Base-by-base conservation (phyloP, 2,329 filamentous ascomycete genomes). In the Lasiodiplodia citricola region DNA sequence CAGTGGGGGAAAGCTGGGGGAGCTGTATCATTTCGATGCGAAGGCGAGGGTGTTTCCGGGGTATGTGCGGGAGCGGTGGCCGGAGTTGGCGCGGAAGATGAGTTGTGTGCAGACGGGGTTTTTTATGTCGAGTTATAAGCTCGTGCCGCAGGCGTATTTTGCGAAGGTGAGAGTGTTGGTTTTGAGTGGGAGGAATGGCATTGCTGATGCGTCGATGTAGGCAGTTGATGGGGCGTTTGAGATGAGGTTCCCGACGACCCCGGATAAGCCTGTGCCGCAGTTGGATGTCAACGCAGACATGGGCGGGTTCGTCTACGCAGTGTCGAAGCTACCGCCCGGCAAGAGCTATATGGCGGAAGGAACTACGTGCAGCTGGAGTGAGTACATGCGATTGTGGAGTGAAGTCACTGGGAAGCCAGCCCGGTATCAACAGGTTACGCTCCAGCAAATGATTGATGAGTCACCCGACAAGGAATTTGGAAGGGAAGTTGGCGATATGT, bases 401-500 rank as follows among this genome's bases (percentile, higher is more conserved):
- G 16, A 51, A 28, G 23, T 64, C 18, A 35, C 51, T 18, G 50
- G 52, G 44, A 23, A 50, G n/a, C 51, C 51, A 52, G 47, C 58
- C 23, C 52, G 67, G 35, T 66, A 54, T 28, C 16, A 28, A 10
- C 71, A 76, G 21, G 71, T 83, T 13, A 74, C 77, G 0, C 69
- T 78, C 1, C 79, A 84, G 6, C 79, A 84, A 47, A 80, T 86
- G 78, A 76, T 83, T 10, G 73, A 73, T 0, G 71, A 71, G 2
- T 74, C 79, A 0, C 75, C 76, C 0, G 83, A 85, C 52, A 72
- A 72, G 2, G 83, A 84, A 2, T 78, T 79, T 1, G 84, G 83
- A 0, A 73, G 79, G 0, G 85, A 87, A 70, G 75, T 82, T 0
- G 79, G 79, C 3, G 73, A 80, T 68, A 86, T 87, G 84, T 86